Percentiles rank a stretch among this genome's conserved stretches.
Conservation (phyloP, 2,329 filamentous ascomycete genomes). For the Talaromyces piceae region DNA sequence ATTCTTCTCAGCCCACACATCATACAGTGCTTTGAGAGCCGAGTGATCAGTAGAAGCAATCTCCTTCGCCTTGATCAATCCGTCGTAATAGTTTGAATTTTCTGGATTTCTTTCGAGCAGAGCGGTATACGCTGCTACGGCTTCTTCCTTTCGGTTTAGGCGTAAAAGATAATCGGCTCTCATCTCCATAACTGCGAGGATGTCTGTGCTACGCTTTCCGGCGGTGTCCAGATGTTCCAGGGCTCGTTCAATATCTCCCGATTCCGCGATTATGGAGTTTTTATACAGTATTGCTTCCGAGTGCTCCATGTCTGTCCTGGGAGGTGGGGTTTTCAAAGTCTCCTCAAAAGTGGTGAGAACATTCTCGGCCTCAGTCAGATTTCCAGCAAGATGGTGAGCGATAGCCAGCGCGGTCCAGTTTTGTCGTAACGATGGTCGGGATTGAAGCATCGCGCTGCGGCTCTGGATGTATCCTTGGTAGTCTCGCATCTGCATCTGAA, state of each 20-base stretch:
- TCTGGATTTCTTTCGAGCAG: constrained; percentile 84
- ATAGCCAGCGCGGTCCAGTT: constrained; percentile 98
- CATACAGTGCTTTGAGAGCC: constrained; percentile 66
- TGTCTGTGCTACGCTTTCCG: constrained; percentile 72
- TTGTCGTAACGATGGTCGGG: constrained; percentile 71
- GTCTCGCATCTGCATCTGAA: constrained; percentile 95
- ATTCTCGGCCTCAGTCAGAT: constrained; percentile 78
- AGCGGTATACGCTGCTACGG: constrained; percentile 69
- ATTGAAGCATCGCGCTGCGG: constrained; percentile 77
- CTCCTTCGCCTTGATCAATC: constrained; percentile 61
- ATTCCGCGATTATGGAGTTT: constrained; percentile 87
- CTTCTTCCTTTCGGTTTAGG: constrained; percentile 70
- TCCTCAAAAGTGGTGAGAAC: constrained; percentile 89
- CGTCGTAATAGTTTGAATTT: constrained; percentile 76
- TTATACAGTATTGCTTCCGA: constrained; percentile 94
- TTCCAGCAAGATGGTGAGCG: constrained; percentile 83
- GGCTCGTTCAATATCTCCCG: constrained; percentile 72
- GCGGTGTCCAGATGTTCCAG: constrained; percentile 76
- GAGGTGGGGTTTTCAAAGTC: constrained; percentile 73
- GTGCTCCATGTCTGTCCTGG: constrained; percentile 77
- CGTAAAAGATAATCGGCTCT: constrained; percentile 76
- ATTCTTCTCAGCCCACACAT: constrained; percentile 72
- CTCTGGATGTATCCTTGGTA: constrained; percentile 90
- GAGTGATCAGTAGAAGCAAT: constrained; percentile 55
- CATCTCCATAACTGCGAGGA: constrained; percentile 75